Conservation (phyloP, 2,329 filamentous ascomycete genomes). For the Nakataea oryzae region DNA sequence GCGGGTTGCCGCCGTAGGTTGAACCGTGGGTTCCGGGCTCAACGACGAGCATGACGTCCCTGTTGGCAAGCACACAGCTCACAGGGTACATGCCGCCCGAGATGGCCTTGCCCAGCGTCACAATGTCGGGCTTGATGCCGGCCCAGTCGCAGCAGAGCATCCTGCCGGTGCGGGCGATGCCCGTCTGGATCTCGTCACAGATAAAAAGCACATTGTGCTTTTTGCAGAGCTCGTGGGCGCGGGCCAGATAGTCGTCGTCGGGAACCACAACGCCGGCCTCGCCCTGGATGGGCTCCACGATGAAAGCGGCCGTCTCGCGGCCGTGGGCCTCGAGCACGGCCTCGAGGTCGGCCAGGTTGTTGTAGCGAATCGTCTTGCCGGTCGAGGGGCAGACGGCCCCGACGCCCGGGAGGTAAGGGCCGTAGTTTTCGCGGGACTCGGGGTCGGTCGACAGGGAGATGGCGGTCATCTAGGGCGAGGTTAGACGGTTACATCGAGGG, state of each 20-base stretch:
- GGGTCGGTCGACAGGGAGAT: constrained; percentile 93
- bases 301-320: constrained; percentile 78
- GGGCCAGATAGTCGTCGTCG: constrained; percentile 74
- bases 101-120: constrained; percentile 94
- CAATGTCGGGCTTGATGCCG: constrained; percentile 87
- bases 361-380: constrained; percentile 70
- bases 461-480: constrained; percentile 61
- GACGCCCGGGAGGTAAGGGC: constrained; percentile 85
- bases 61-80: constrained; percentile 77
- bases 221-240: constrained; percentile 77
- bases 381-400: constrained; percentile 69
- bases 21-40: constrained; percentile 96
- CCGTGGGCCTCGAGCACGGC: constrained; percentile 72
- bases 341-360: constrained; percentile 72
- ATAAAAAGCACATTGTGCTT: constrained; percentile 94
- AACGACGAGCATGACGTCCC: constrained; percentile 89
- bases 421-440: constrained; percentile 94
- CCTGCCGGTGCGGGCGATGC: constrained; percentile 87
- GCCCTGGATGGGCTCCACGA: constrained; percentile 94
- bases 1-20: constrained; percentile 95
- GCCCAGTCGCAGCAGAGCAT: constrained; percentile 94
- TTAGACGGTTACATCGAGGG: not conserved
- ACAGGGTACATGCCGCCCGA: constrained; percentile 99
- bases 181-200: constrained; percentile 97
- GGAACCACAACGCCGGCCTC: constrained; percentile 96